These are phyloP conservation scores for Panaeolus cyanescens DNA, from an alignment of 768 basidiomycete genomes.

Conservation along the genomic window DNA sequence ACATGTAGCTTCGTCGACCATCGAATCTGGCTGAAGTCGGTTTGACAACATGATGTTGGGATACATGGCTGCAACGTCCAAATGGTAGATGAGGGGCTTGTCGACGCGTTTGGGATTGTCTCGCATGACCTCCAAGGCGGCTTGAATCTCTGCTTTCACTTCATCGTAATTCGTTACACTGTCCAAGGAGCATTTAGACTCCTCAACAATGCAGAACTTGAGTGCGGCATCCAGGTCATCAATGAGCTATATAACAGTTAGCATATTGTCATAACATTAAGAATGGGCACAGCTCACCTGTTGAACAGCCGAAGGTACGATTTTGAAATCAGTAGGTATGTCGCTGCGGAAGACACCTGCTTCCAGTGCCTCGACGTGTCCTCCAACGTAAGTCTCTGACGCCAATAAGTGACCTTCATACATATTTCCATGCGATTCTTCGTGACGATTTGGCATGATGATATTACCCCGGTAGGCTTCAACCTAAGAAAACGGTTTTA, in stretches of 20 bases:
- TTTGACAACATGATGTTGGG: slow-evolving; percentile 99
- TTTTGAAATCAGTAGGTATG: slow-evolving; percentile 93
- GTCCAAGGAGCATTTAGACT: slow-evolving; percentile 77
- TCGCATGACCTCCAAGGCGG: slow-evolving; percentile 83
- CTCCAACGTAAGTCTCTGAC: slow-evolving; percentile 98
- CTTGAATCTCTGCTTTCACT: slow-evolving; percentile 78
- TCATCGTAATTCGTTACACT: slow-evolving; percentile 94
- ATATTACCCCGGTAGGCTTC: slow-evolving; percentile 91
- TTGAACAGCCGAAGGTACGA: slow-evolving; percentile 85
- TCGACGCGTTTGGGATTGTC: slow-evolving; percentile 89
- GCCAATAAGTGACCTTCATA: slow-evolving; percentile 96
- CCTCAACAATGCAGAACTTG: slow-evolving; percentile 84
- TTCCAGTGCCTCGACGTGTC: slow-evolving; percentile 97
- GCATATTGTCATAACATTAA: neutral
- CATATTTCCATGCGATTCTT: slow-evolving; percentile 89
- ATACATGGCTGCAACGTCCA: slow-evolving; percentile 99
- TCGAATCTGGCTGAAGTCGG: slow-evolving; percentile 96
- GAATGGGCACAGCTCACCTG: slow-evolving; percentile 48
- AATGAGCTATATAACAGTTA: slow-evolving; percentile 63
- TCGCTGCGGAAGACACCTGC: slow-evolving; percentile 98
- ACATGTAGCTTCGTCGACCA: slow-evolving; percentile 94
- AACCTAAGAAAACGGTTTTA: slow-evolving; percentile 55
- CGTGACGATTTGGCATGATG: slow-evolving; percentile 98
- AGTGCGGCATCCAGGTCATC: slow-evolving; percentile 93
- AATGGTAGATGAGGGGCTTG: slow-evolving; percentile 95